Evolutionary conservation across 768 basidiomycete species (phyloP).

Genomic region (Kockovaella imperatae): DNA sequence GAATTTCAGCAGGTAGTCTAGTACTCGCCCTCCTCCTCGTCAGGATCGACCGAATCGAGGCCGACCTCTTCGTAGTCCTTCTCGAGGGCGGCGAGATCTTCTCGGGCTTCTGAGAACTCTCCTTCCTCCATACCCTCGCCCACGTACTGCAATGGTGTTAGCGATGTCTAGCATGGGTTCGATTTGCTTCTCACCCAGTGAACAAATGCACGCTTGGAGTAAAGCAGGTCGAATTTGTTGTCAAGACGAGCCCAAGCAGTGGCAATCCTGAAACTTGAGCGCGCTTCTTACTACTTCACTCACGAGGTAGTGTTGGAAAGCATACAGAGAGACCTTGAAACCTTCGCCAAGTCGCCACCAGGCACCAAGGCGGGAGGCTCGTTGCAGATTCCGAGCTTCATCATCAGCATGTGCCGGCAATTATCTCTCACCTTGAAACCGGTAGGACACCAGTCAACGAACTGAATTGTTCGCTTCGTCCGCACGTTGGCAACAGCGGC

Average conservation of each 20-base stretch:
- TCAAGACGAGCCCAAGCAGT: constrained; percentile 88
- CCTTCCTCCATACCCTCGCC: constrained; percentile 99
- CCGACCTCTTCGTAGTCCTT: constrained; percentile 53
- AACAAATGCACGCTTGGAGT: constrained; percentile 60
- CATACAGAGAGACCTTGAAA: constrained; percentile 92
- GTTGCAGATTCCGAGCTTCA: constrained; percentile 87
- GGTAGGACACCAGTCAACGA: constrained; percentile 85
- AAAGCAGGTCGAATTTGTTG: constrained; percentile 97
- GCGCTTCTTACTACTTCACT: constrained; percentile 45
- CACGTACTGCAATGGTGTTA: constrained; percentile 70
- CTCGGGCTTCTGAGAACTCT: constrained; percentile 96
- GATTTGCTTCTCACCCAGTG: constrained; percentile 41
- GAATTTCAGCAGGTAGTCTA: constrained; percentile 16
- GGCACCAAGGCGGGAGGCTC: constrained; percentile 88
- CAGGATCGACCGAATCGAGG: constrained; percentile 45
- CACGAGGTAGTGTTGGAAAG: constrained; percentile 60
- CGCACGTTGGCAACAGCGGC: constrained; percentile 88
- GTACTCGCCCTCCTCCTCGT: constrained; percentile 46
- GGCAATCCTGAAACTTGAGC: constrained; percentile 58
- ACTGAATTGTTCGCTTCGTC: constrained; percentile 96
- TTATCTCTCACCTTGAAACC: constrained; percentile 66
- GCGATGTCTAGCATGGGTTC: background rate
- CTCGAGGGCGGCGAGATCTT: constrained; percentile 94
- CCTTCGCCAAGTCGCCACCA: constrained; percentile 89
- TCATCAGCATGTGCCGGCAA: constrained; percentile 2